These are phyloP conservation scores for Hemerocallis citrina DNA, from an alignment of 106 monocot genomes.

Conservation along the genomic window DNA sequence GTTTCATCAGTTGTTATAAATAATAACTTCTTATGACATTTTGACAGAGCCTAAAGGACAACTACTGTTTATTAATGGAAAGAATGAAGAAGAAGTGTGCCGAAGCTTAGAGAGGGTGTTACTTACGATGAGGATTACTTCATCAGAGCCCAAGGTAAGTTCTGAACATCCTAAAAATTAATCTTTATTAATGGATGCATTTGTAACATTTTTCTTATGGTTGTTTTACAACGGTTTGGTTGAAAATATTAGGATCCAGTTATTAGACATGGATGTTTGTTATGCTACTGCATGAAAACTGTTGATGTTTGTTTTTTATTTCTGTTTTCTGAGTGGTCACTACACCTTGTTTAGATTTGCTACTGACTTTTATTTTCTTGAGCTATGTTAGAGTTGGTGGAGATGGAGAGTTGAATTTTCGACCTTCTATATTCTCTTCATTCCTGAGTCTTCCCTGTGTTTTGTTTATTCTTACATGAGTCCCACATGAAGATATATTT, in stretches of 20 bases:
- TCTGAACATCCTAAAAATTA: conserved; percentile 2
- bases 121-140: conserved; percentile 73
- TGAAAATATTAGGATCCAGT: neutral
- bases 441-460: too few relatives aligned
- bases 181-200: neutral
- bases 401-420: too few relatives aligned
- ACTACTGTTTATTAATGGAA: conserved; percentile 80
- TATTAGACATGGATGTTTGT: neutral
- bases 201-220: neutral
- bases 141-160: conserved; percentile 78
- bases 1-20: neutral
- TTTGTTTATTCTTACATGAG: too few relatives aligned
- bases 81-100: conserved; percentile 82
- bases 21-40: conserved; percentile 1
- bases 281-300: neutral
- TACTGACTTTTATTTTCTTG: neutral
- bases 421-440: too few relatives aligned
- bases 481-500: too few relatives aligned
- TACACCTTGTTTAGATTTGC: neutral
- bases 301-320: neutral
- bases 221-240: neutral
- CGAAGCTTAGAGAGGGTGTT: conserved; percentile 78
- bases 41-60: conserved; percentile 83
- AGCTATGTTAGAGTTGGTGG: neutral
- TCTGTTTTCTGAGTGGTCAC: neutral